Conservation (phyloP, 495 filamentous ascomycete genomes). For the Chlorociboria aeruginascens region DNA sequence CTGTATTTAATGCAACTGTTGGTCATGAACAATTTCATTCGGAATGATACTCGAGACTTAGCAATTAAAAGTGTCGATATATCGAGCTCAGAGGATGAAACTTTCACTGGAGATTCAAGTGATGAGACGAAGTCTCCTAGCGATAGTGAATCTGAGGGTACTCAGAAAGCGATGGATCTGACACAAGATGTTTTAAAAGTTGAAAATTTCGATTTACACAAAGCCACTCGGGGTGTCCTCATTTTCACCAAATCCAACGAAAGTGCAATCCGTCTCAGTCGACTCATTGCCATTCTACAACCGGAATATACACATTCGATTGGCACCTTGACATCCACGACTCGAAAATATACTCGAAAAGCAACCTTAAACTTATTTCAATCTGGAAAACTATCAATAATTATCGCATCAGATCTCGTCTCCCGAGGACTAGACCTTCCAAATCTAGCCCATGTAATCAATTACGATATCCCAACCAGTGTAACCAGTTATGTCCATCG, state of each 20-base stretch:
- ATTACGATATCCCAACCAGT: slow-evolving; percentile 82
- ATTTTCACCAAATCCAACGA: slow-evolving; percentile 88
- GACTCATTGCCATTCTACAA: slow-evolving; percentile 57
- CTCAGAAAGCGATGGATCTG: slow-evolving; percentile 23
- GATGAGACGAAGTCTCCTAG: neutral
- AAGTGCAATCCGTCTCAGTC: slow-evolving; percentile 64
- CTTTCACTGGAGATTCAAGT: neutral
- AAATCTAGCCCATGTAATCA: slow-evolving; percentile 71
- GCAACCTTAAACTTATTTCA: slow-evolving; percentile 49
- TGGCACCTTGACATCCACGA: slow-evolving; percentile 64
- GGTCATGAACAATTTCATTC: too few species aligned
- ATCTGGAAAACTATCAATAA: slow-evolving; percentile 49
- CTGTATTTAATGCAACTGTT: slow-evolving; percentile 63
- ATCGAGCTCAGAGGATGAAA: slow-evolving; percentile 14
- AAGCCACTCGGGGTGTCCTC: slow-evolving; percentile 38
- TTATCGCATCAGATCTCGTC: slow-evolving; percentile 85
- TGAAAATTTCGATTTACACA: neutral
- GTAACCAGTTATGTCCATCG: slow-evolving; percentile 82
- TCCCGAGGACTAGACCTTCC: slow-evolving; percentile 84
- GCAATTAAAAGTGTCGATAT: too few species aligned
- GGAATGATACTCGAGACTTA: too few species aligned
- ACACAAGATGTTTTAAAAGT: slow-evolving; percentile 17
- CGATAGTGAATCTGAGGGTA: neutral
- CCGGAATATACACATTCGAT: slow-evolving; percentile 44
- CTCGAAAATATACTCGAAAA: slow-evolving; percentile 49